Evolutionary conservation across 1,284 basidiomycete species (phyloP), one percentile per base, ranked within the genome.

Genomic region (Leccinum holopus): DNA sequence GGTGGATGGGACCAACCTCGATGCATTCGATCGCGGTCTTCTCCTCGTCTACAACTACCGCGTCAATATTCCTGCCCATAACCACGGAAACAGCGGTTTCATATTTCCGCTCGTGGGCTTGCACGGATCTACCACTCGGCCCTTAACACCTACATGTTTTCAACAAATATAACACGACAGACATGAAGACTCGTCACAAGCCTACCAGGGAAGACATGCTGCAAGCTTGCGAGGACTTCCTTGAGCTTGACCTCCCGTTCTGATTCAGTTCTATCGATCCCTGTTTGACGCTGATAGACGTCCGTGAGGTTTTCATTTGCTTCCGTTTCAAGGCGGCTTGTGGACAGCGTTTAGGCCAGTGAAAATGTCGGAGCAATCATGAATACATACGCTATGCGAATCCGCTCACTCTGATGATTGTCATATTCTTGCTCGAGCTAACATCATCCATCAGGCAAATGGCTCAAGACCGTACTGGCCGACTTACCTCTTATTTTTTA

Each of bases 21-120:
- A 99, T 98, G 76, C 97, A 99, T 70, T 97, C 94, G 65, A 98
- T 97, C 2, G 95, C 97, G 0, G 94, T 96, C 78, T 93, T 94
- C 80, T 99, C 95, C 69, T 94, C 89, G 70, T 98, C 96, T 1
- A 99, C 96, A 2, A 99, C 92, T 61, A 99, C 87, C 2, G 96
- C 92, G 69, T 99, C 97, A 58, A 96, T 91, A 75, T 99, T 96
- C 62, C 96, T 85, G 0, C 97, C 97, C 2, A 99, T 82, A 16
- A 98, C 88, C n/a, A 96, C 95, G 10, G 90, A 88, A n/a, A 99
- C 93, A 0, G 97, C 95, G 0, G 86, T 85, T 72, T 97, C 92
- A 72, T 98, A 99, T 78, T 97, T 98, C 63, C 90, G 85, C 64
- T 92, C 0, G 91, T 94, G 0, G 97, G 95, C 74, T 95, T 94